Evolutionary conservation across 2,329 filamentous ascomycete species (phyloP), one percentile per base, ranked within the genome.

Genomic region (Exophiala oligosperma): DNA sequence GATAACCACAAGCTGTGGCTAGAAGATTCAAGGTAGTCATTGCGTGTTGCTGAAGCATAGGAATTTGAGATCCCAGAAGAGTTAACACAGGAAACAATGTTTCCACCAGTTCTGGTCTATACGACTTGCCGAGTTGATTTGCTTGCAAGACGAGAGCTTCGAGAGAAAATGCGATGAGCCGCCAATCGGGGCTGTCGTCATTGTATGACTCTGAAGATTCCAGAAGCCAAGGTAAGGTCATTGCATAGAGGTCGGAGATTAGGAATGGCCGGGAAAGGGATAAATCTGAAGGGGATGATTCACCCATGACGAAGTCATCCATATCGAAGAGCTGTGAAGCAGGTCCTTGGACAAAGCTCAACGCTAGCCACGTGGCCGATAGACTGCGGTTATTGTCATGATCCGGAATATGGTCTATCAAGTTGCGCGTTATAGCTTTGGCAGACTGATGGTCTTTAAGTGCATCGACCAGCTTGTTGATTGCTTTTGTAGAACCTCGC

Each of bases 71-170:
- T 3, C 91, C 92, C 14, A 99, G 78, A 51, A 92, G 84, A n/a
- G 94, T 90, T 0, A 95, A 83, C n/a, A 96, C 81, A 0, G 94
- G 92, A 71, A 96, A 99, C 11, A 99, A 77, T 0, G 92, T 86
- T 66, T 99, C 94, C 51, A 97, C 91, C 8, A 99, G 81, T 70
- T 97, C 93, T 2, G 86, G 83, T 2, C 89, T 85, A 71, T 97
- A 99, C 0, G 84, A 82, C 52, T 81, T 70, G 21, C 84, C 82
- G 38, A 89, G 78, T 17, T 84, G 84, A 26, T 82, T 79, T 2
- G 93, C 90, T 61, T 91, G 87, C 55, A 93, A 83, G 0, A 92
- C 87, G 5, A 92, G 79, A 1, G 88, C 83, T 71, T 97, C 93
- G 1, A 99, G 75, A 0, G 92, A 89, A 35, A 97, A 81, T 1